phyloP scores from a whole-genome alignment of 2,329 filamentous ascomycete genomes.

The Thelonectria blattea region DNA sequence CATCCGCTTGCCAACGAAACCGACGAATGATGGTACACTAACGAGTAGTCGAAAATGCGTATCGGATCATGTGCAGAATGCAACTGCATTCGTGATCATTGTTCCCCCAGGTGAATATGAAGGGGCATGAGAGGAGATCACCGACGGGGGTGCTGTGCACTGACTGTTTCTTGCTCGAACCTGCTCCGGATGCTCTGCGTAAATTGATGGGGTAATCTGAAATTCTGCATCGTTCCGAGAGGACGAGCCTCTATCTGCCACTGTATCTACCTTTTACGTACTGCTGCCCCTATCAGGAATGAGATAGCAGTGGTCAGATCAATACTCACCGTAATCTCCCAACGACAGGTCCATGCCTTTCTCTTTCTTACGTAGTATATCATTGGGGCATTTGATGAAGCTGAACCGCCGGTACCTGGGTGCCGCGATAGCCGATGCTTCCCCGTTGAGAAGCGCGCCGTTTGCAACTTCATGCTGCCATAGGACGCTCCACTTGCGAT shows the following conservation, averaged over 20 bases:
- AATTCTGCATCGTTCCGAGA: background rate
- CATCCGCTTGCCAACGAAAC: too few relatives aligned
- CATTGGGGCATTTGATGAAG: background rate
- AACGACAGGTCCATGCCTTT: background rate
- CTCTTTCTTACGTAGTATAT: background rate
- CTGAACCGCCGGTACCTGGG: background rate
- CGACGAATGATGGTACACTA: too few relatives aligned
- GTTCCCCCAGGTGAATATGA: background rate
- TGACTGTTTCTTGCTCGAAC: too few relatives aligned
- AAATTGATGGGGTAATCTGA: slow-evolving; percentile 6
- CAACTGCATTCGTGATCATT: too few relatives aligned
- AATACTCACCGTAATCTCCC: slow-evolving; percentile 18
- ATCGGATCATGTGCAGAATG: too few relatives aligned
- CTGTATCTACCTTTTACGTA: background rate
- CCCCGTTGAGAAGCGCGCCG: slow-evolving; percentile 19
- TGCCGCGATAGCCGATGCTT: slow-evolving; percentile 21
- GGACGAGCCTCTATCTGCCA: background rate
- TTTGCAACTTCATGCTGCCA: background rate
- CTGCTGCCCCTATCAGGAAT: background rate
- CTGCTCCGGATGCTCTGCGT: background rate
- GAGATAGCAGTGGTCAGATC: slow-evolving; percentile 8
- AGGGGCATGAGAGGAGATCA: background rate
- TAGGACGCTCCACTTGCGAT: background rate
- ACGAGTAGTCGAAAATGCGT: too few relatives aligned
- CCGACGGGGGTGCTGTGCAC: background rate